These are phyloP conservation scores for Castanospermum australe DNA, from an alignment of 306 rosid species.

Conservation along the genomic window DNA sequence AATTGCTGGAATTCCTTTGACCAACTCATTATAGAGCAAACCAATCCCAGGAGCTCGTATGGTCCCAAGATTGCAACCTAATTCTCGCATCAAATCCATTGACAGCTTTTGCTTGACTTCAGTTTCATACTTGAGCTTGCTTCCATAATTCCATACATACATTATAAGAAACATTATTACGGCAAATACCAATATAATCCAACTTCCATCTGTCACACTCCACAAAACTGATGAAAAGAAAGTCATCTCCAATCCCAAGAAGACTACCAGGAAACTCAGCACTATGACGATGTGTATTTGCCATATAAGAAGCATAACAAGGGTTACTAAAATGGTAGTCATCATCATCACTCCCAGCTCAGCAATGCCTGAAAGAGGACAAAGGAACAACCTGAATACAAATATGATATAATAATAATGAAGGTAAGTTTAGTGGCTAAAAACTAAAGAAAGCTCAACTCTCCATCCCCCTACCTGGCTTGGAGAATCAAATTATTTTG, in stretches of 20 bases:
- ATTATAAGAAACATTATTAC: conserved; percentile 80
- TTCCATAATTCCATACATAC: conserved; percentile 93
- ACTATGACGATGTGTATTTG: conserved; percentile 80
- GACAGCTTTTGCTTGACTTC: conserved; percentile 94
- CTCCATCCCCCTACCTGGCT: not conserved
- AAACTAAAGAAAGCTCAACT: conserved; percentile 4
- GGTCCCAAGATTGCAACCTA: conserved; percentile 93
- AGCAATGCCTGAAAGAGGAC: conserved; percentile 76
- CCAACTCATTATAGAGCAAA: conserved; percentile 91
- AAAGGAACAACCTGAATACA: conserved; percentile 15
- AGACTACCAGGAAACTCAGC: conserved; percentile 58
- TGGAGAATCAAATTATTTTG: conserved; percentile 6
- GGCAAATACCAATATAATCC: conserved; percentile 93
- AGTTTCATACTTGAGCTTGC: conserved; percentile 95
- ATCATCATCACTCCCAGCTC: conserved; percentile 99
- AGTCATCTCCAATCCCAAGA: conserved; percentile 86
- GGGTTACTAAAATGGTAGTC: conserved; percentile 87
- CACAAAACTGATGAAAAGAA: conserved; percentile 91
- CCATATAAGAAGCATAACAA: conserved; percentile 99
- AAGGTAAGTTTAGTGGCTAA: conserved; percentile 2
- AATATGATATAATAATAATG: not conserved
- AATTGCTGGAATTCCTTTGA: conserved; percentile 94
- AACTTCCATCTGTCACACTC: conserved; percentile 96
- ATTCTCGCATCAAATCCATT: conserved; percentile 83
- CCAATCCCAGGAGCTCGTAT: conserved; percentile 98